Base-by-base conservation (phyloP, 2,329 filamentous ascomycete species). In the Mycocentrospora acerina region DNA sequence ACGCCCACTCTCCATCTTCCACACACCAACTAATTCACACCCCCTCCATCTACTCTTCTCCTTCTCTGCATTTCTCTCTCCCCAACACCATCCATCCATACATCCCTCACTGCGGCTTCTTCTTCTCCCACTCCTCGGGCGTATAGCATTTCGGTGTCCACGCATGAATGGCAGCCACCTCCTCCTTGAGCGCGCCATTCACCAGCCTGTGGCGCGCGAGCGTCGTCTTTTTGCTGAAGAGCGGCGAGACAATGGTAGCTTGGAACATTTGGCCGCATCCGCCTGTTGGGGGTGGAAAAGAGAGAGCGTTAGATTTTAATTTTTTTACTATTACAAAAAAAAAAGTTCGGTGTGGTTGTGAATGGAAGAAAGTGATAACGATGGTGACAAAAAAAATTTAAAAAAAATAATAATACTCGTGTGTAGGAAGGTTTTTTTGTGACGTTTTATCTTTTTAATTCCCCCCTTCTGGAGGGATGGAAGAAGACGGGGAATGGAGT, bases 121-220 rank as follows among this genome's bases (percentile, higher is more conserved):
- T 79, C 68, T 80, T 82, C 71, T 88, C 81, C 82, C 86, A 95
- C 73, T 96, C 88, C 59, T 90, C 88, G 0, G 88, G 88, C 7
- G 90, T 96, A 72, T 90, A 86, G 67, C 90, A 95, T 71, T 90
- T 94, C 18, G 90, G 88, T 39, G 88, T 94, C 90, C 90, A 96
- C 26, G 90, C 90, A 73, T 96, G 90, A 56, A 96, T 95, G 50
- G 80, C 81, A 12, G 88, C 87, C 65, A 96, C 95, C 71, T 96
- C 90, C 31, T 84, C 80, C 72, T 90, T 91, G 56, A 96, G 75
- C 4, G 83, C 82, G 12, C 78, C 78, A 70, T 96, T 95, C 55
- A 95, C 90, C 47, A 94, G 77, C 29, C 90, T 83, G 70, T 95
- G 88, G 40, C 90, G 80, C 64, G 89, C 89, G 41, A 96, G 81